Base-by-base conservation (phyloP, 495 filamentous ascomycete species). In the Lasiosphaeria hispida region DNA sequence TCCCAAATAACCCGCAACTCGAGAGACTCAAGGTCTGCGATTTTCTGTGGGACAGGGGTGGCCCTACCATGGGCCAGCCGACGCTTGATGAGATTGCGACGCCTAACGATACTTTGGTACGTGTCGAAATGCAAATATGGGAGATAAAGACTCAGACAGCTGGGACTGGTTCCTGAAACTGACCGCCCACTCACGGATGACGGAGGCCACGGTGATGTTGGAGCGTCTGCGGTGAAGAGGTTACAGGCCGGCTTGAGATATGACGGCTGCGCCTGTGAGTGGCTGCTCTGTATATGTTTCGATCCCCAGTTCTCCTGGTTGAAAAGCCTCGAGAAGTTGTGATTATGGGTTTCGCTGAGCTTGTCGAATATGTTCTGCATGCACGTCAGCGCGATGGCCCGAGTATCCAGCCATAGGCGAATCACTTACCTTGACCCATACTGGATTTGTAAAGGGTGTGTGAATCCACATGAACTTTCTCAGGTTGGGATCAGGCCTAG, bases 61-160 rank as follows among this genome's bases (percentile, higher is more conserved):
- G 83, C 77, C 42, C 84, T 74, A 6, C 83, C 84, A 58, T 86
- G 84, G 3, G 70, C 66, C 4, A 82, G 66, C 23, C 85, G 73
- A 36, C 77, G 65, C 58, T 80, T 71, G 17, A 88, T 79, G 4
- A 87, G 71, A 15, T 80, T 80, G 2, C 85, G 82, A 15, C 85
- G 82, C 45, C 77, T 73, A 23, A 87, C 73, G 36, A 87, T 72
- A 55, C 80, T 82, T 35, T 72, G 69, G 63, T 87, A 89, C 0
- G 81, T 85, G 58, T 89, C 86, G 69, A 83, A 88, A 60, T 89
- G 85, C 1, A 89, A 78, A 70, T 87, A 81, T 0, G 72, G 70
- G 10, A 82, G 51, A 45, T 73, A 85, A 55, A 81, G 57, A 44
- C 72, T 76, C 7, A 79, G 63, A 52, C 69, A 73, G 30, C 63